Evolutionary conservation across 2,329 filamentous ascomycete genomes (phyloP), one percentile per base, ranked within the genome.

Genomic region (Phaeosphaeriaceae sp.): DNA sequence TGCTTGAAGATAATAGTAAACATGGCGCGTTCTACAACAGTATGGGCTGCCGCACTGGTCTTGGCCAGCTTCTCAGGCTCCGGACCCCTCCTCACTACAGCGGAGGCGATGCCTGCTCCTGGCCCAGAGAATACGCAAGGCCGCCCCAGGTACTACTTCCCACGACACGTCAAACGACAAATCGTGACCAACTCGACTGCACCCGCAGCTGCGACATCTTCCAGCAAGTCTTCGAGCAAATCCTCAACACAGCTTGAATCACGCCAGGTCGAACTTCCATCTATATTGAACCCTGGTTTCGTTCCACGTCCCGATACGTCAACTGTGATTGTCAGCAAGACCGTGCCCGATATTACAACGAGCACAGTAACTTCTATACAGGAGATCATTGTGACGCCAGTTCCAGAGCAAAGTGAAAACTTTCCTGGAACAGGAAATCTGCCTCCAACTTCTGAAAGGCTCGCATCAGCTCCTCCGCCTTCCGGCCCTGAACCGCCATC

Each of bases 101-200:
- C 78, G 45, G 77, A 80, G 62, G 77, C 77, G 50, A 77, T 78
- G 67, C 77, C 78, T 51, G 77, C 77, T 60, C 65, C 70, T 50
- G 61, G 64, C 20, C 67, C 71, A 44, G 58, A 68, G 58, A 55
- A 68, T 54, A 68, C 71, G 48, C 60, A 68, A 41, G 58, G 46
- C 20, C 65, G 60, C 35, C 76, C 77, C 18, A 69, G 71, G 57
- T 79, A 79, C 71, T 79, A 79, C 66, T 78, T 77, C 52, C 76
- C 77, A n/a, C 72, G 75, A 46, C 71, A 77, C 45, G 61, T 78
- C 23, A 79, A 78, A 66, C 68, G 77, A 42, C 71, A 76, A 56
- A 73, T 73, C 44, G 58, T 68, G 37, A 68, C 67, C 42, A 73
- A 74, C 46, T 63, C 56, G 18, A 72, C 72, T 33, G 58, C 61